Evolutionary conservation across 495 filamentous ascomycete species (phyloP).

Genomic region (Talaromyces ruber): DNA sequence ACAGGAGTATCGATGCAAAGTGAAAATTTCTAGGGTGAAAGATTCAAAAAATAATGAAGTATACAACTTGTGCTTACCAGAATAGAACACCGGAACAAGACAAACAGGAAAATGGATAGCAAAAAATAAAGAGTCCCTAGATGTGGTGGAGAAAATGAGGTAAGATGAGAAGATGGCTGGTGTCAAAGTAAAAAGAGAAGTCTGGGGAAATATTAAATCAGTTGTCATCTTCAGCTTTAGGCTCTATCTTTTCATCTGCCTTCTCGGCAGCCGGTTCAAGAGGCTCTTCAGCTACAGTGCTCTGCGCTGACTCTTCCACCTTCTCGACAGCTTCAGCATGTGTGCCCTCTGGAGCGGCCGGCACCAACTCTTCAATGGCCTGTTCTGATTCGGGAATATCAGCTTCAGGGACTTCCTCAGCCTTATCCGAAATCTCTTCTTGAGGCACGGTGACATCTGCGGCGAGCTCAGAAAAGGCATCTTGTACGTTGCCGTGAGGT

Average conservation of each 20-base stretch:
- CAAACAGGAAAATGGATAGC: not conserved
- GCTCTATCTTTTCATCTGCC: not conserved
- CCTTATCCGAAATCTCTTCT: not conserved
- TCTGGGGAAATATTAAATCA: not conserved
- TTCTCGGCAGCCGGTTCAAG: not conserved
- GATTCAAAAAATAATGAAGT: not conserved
- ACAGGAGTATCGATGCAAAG: slow-evolving; percentile 5
- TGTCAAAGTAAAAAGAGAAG: not conserved
- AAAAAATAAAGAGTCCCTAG: not conserved
- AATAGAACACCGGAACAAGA: not conserved
- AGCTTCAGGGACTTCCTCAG: not conserved
- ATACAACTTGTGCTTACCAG: not conserved
- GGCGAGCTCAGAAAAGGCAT: not conserved
- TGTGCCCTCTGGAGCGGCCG: not conserved
- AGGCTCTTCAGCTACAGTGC: not conserved
- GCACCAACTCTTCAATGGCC: not conserved
- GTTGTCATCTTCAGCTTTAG: not conserved
- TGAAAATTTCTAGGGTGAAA: not conserved
- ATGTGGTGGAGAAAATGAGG: not conserved
- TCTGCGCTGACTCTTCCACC: not conserved
- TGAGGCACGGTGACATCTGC: not conserved
- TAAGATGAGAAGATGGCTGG: not conserved
- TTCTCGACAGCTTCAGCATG: not conserved
- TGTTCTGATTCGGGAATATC: not conserved
- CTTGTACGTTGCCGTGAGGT: not conserved